Evolutionary conservation across 768 basidiomycete genomes (phyloP), one percentile per base, ranked within the genome.

Genomic region (Rhodotorula babjevae): DNA sequence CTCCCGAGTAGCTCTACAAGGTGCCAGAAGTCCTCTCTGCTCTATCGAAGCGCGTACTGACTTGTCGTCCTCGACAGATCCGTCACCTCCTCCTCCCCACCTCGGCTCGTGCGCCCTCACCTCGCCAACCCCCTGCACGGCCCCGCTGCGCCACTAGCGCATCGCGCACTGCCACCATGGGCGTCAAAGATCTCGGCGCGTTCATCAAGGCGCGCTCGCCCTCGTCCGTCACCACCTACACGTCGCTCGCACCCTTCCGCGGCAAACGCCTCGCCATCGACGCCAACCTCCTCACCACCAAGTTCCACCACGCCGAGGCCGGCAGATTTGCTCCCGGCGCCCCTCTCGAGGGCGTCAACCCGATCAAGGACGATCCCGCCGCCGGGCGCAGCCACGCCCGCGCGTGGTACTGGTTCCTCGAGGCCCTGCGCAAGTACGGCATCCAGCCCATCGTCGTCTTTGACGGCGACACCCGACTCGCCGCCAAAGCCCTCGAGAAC

Each of bases 401-500:
- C 16, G n/a, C 57, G 0, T 75, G 74, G 74, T 72, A 67, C 59
- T 29, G 16, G n/a, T 72, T 72, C 53, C 44, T 75, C 50, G n/a
- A 21, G 29, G 65, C 56, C 1, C 46, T 75, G 33, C 50, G 56
- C 55, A 33, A 25, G 46, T 18, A 46, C 11, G 52, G 47, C 47
- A 72, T 75, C 44, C 31, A 27, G 18, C 60, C 71, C 18, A 47
- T 75, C 42, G 71, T 75, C 47, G 74, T 75, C 3, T 75, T 75
- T 53, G 74, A 75, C 52, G 74, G 74, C 36, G 36, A 25, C 46
- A 71, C 70, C 44, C 49, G 74, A 14, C 29, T 60, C 12, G 15
- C 25, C 25, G 74, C 69, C 52, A 75, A 75, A 58, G 61, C 29
- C n/a, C 49, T 15, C 40, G 71, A 75, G 65, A 60, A 49, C 19